Conservation (phyloP, 129 eudicot genomes). For the Oenanthe sinensis region DNA sequence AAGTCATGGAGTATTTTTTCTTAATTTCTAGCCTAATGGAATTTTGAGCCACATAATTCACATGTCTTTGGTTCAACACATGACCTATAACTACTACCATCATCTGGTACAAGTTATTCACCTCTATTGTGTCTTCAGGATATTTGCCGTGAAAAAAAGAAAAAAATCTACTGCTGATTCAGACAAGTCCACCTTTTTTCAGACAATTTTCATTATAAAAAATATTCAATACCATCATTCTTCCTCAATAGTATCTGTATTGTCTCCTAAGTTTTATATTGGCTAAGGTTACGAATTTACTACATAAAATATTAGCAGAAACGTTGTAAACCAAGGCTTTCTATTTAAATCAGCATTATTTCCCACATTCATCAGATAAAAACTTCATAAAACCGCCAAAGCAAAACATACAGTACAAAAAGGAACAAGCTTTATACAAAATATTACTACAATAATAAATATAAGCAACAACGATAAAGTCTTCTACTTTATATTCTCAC, state of each 20-base stretch:
- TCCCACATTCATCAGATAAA: neutral
- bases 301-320: neutral
- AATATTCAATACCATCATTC: neutral
- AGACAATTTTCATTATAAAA: neutral
- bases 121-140: neutral
- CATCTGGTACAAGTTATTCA: neutral
- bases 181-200: neutral
- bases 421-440: neutral
- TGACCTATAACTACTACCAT: neutral
- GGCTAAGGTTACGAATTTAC: neutral
- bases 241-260: neutral
- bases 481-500: neutral
- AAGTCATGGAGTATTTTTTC: no score
- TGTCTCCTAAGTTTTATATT: neutral
- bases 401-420: neutral
- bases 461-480: neutral
- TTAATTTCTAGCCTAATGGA: no score
- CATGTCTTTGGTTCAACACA: neutral
- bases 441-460: neutral
- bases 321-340: neutral
- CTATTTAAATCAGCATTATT: neutral
- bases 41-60: neutral
- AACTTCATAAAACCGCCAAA: neutral
- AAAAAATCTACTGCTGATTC: neutral
- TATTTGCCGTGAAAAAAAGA: neutral